Base-by-base conservation (phyloP, 768 basidiomycete species). In the Suillus paluster region DNA sequence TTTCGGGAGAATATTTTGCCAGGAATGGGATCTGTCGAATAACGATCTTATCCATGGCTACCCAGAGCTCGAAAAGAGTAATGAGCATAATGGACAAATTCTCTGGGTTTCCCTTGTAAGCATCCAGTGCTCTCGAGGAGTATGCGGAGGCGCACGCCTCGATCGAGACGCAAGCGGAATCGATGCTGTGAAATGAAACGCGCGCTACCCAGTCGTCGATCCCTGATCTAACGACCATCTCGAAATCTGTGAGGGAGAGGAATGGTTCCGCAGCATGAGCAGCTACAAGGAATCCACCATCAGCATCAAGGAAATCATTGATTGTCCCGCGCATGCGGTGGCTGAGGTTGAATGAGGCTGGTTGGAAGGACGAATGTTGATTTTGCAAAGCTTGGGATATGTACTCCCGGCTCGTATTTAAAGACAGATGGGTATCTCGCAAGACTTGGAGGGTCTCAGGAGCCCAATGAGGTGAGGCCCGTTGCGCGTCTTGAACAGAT, bases 81-180 rank as follows among this genome's bases (percentile, higher is more conserved):
- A 86, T 67, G 45, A 85, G 63, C 76, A 85, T 80, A 2, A 79
- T 58, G 0, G 83, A 84, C 5, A 72, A 42, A 34, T 72, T 65
- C 54, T 83, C 81, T 2, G 81, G 77, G 34, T 75, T 80, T 12
- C 63, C 63, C 11, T 56, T 41, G 49, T 81, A 82, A 2, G 57
- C 58, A 0, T 12, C n/a, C 36, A 45, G 27, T 0, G 81, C 75
- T 0, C 70, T 48, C 1, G 63, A 63, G 1, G 69, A 68, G 46
- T 82, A 78, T 4, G 63, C 49, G 19, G 55, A 54, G 11, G 72
- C 72, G 39, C 72, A 73, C 0, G 65, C 48, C 58, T 68, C 72
- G 11, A 73, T 62, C 9, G 58, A 38, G 9, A 53, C 39, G 2
- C 72, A 73, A 4, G 68, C 70, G 12, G 57, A 19, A 23, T 66